These are phyloP conservation scores for Vitis amurensis DNA, from an alignment of 164 flowering plant genomes.

Conservation along the genomic window DNA sequence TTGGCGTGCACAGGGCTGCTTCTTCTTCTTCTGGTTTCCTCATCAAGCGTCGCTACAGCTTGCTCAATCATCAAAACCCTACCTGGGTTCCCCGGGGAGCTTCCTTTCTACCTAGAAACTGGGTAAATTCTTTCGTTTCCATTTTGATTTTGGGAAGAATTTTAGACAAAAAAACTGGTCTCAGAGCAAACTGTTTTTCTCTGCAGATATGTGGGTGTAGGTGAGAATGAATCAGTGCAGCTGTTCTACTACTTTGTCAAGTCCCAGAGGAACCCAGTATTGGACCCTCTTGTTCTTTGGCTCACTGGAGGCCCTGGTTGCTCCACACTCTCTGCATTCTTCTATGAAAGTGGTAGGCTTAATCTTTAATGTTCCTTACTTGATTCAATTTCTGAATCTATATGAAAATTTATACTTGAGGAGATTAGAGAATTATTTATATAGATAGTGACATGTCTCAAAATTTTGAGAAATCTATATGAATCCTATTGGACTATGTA, in stretches of 20 bases:
- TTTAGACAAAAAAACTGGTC: too few relatives aligned
- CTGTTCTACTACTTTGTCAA: constrained; percentile 13
- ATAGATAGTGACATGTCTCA: too few relatives aligned
- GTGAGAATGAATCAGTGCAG: constrained; percentile 8
- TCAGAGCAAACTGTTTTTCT: background rate
- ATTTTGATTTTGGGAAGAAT: too few relatives aligned
- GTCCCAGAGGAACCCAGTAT: background rate
- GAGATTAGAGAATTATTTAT: background rate
- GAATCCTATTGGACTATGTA: too few relatives aligned
- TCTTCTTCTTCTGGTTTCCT: background rate
- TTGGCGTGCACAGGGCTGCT: too few relatives aligned
- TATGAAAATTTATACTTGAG: background rate
- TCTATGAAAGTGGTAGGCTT: constrained; percentile 3
- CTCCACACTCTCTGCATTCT: constrained; percentile 8
- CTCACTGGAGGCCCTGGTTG: constrained; percentile 14
- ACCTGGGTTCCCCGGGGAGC: background rate
- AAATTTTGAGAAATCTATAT: too few relatives aligned
- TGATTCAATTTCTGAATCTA: too few relatives aligned
- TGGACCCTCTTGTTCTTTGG: constrained; percentile 10
- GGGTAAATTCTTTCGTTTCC: background rate
- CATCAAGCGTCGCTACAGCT: background rate
- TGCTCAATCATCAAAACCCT: background rate
- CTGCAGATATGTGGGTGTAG: constrained; percentile 8
- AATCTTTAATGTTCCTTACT: background rate
- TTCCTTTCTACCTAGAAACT: constrained; percentile 8